Conservation (phyloP, 192 early-diverging fungal genomes). For the Obelidium mucronatum region DNA sequence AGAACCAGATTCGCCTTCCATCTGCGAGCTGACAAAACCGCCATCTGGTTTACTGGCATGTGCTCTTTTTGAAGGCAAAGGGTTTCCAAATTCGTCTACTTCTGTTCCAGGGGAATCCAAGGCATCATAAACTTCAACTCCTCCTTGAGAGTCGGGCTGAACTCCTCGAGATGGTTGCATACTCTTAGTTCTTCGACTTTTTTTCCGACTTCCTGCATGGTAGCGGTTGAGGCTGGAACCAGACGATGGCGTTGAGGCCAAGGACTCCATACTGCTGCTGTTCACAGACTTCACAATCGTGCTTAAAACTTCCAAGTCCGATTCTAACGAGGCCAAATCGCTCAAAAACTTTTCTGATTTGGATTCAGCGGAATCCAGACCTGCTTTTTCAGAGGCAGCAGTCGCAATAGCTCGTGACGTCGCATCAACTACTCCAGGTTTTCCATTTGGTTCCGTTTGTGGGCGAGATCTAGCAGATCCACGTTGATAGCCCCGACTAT, state of each 20-base stretch:
- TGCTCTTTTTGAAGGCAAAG: not conserved
- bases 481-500: conserved; percentile 26
- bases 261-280: not conserved
- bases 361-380: conserved; percentile 24
- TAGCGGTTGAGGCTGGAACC: conserved; percentile 21
- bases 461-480: not conserved
- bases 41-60: not conserved
- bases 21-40: not conserved
- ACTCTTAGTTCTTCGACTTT: not conserved
- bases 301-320: conserved; percentile 54
- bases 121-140: not conserved
- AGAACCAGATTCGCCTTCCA: not conserved
- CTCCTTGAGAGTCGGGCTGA: not conserved
- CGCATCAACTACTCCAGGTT: not conserved
- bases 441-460: not conserved
- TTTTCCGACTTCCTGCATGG: conserved; percentile 30
- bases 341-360: conserved; percentile 51
- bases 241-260: conserved; percentile 27
- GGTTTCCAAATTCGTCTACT: not conserved
- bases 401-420: not conserved
- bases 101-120: not conserved
- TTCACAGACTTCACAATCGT: conserved; percentile 22
- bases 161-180: not conserved
- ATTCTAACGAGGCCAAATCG: conserved; percentile 53
- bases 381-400: not conserved